Base-by-base conservation (phyloP, 495 filamentous ascomycete species). In the Hyphodiscus hymeniophilus region DNA sequence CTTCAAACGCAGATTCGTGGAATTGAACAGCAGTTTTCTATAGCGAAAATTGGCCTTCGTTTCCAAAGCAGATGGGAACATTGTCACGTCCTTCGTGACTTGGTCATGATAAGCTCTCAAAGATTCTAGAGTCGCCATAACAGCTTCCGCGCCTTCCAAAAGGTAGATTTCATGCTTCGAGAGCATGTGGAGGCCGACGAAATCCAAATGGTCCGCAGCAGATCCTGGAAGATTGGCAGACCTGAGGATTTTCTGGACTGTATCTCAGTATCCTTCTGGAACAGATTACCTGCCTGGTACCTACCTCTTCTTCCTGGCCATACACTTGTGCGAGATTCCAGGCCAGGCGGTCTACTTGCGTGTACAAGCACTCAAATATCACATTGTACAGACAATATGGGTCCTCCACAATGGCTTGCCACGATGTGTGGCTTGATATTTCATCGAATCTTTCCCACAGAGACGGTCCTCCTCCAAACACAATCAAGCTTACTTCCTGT, bases 151-250 rank as follows among this genome's bases (percentile, higher is more conserved):
- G 21, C 38, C 47, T 24, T 55, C 52, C 3, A 16, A 12, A 31
- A 55, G 48, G 24, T 55, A 39, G 23, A 41, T 47, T 35, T 42
- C 22, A 24, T 55, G 52, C 38, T 55, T 55, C 23, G 52, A 32
- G 15, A 23, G 34, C 34, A 46, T 55, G 52, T 55, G 52, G 21
- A 55, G 42, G 13, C 17, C 42, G 21, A 40, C 42, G 36, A 55
- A 55, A 28, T 38, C 38, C 11, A 43, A 23, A 0, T 13, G 38
- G 0, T 7, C 40, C n/a, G 22, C 22, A 16, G 50, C 35, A 51
- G 28, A 12, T 34, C 18, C 24, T 31, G 23, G 41, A 26, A 46
- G 30, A 15, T 13, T 32, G 23, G 36, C 33, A 22, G 15, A 11
- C 12, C 30, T 42, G 33, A 51, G 12, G 26, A 21, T 30, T 47